Evolutionary conservation across 2,329 filamentous ascomycete species (phyloP).

Genomic region (Botrytis squamosa): DNA sequence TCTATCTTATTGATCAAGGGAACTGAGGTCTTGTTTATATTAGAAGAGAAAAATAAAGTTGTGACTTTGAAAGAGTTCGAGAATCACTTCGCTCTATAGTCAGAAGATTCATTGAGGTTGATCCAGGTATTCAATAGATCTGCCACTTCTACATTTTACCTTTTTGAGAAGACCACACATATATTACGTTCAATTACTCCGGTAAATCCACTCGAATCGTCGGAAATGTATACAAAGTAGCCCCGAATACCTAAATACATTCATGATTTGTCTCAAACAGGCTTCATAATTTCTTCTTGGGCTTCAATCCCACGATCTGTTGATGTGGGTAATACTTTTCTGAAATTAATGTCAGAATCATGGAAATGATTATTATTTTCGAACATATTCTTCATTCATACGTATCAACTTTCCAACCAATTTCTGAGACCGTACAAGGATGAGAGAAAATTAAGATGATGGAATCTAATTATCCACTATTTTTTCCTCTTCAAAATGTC

Average conservation of each 20-base stretch:
- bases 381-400: not conserved
- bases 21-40: not conserved
- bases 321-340: no score
- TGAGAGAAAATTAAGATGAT: not conserved
- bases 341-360: fast-evolving
- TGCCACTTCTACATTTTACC: not conserved
- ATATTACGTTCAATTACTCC: not conserved
- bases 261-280: not conserved
- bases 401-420: not conserved
- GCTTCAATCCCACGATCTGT: not conserved
- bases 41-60: fast-evolving
- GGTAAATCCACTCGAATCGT: not conserved
- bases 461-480: not conserved
- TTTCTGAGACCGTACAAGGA: not conserved
- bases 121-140: not conserved
- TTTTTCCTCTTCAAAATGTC: not conserved
- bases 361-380: not conserved
- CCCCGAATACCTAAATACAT: not conserved
- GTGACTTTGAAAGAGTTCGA: not conserved
- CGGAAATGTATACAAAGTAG: not conserved
- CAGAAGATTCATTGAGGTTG: not conserved
- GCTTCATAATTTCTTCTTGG: not conserved
- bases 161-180: not conserved
- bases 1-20: not conserved
- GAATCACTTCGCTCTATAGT: not conserved